Evolutionary conservation across 441 rosid species (phyloP).

Genomic region (Aleurites moluccanus): DNA sequence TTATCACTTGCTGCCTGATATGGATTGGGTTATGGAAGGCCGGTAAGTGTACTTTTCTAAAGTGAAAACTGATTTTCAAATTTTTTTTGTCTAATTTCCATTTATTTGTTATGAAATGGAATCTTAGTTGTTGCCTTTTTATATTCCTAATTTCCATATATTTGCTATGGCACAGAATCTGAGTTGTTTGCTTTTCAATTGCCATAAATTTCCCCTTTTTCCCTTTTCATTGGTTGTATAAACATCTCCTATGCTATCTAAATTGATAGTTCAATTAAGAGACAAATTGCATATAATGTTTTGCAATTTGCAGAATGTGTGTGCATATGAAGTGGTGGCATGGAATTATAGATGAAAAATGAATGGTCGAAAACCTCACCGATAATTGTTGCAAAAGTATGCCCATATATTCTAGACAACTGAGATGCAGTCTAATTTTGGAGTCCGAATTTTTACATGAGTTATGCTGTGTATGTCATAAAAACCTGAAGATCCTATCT

Average conservation of each 20-base stretch:
- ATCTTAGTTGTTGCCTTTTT: neutral
- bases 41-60: slow-evolving; percentile 31
- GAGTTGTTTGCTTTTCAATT: neutral
- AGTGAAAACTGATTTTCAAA: neutral
- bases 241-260: neutral
- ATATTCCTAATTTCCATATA: neutral
- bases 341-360: slow-evolving; percentile 1
- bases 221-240: neutral
- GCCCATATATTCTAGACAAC: neutral
- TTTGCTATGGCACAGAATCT: neutral
- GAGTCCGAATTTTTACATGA: neutral
- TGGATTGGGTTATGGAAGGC: slow-evolving; percentile 62
- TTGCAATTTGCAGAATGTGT: neutral
- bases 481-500: neutral
- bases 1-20: slow-evolving; percentile 58
- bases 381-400: neutral
- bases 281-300: neutral
- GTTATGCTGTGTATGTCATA: neutral
- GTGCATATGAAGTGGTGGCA: slow-evolving; percentile 5
- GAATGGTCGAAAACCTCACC: neutral
- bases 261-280: neutral
- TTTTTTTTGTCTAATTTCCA: neutral
- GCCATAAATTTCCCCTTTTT: neutral
- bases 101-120: neutral
- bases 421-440: neutral